Base-by-base conservation (phyloP, 768 basidiomycete genomes). In the Rhizopogon vulgaris region DNA sequence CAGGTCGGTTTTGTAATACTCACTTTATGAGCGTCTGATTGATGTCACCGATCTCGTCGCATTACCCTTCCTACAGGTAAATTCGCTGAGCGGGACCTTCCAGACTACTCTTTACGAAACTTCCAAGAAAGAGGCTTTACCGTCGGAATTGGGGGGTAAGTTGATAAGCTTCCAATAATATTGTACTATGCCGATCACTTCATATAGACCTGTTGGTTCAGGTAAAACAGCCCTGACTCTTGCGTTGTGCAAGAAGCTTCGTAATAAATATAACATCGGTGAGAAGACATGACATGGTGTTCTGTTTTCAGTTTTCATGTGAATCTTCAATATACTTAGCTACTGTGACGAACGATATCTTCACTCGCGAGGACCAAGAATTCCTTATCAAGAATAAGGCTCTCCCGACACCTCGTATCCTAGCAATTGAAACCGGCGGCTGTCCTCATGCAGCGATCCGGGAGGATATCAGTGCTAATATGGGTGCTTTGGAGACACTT, bases 301-400 rank as follows among this genome's bases (percentile, higher is more conserved):
- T 36, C 32, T 50, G n/a, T n/a, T n/a, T n/a, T n/a, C n/a, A n/a
- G 42, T 36, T 34, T 30, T 39, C 42, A 49, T 18, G 50, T 56
- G 22, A 60, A 42, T 42, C 17, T 10, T 61, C 51, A 55, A 48
- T 39, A 55, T 10, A 51, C 47, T 9, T 30, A 93, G 94, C 91
- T 32, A 93, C 92, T 2, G 92, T 95, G 12, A 99, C 95, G n/a
- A 99, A 99, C 70, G 95, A 99, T 69, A 99, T 99, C 66, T 99
- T 99, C 71, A 99, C 95, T 34, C 79, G 88, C 18, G 95, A 98
- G 67, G 95, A 98, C 63, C 94, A 96, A 67, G 95, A 98, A 62
- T 99, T 99, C 69, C 73, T 99, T 36, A 95, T 99, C 63, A 85
- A 81, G 62, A 91, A 97, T 71, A 80, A 86, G 52, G 95, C 95